Evolutionary conservation across 345 rosid species (phyloP), one percentile per base, ranked within the genome.

Genomic region (Geranium rotundifolium): DNA sequence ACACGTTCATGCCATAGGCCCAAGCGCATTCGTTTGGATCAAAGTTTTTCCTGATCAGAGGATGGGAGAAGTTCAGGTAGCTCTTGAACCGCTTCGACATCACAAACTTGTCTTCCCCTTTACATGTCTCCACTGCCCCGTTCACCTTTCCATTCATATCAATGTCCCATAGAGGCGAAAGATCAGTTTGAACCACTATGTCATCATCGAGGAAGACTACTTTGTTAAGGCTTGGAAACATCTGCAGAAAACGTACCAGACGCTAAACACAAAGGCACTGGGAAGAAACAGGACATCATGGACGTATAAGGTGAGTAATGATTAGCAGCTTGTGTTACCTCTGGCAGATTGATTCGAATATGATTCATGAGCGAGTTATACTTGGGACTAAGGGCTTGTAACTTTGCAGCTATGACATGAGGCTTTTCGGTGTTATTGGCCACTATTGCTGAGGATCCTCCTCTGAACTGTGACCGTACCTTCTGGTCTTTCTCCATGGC

Each of bases 1-100:
- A 93, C 57, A 93, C 73, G 63, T 93, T 93, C 99, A 93, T 89
- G 62, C 99, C 99, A 63, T 89, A 93, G 46, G 97, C 97, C 99
- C 99, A 93, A 17, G 99, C 99, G 56, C 99, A 93, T 69, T 85
- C 88, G 17, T 84, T 68, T 4, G 95, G 95, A 49, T 90, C 68
- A 56, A 93, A 93, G 75, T 77, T 79, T 55, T 64, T 71, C 2
- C 84, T 60, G 18, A 90, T 86, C 63, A 70, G 65, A 0, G 99
- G 97, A 57, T 93, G 90, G 6, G 99, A 88, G 75, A 93, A 93
- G 74, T 93, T 93, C 65, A 93, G 76, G 63, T 90, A 93, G 80
- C 84, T 90, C 79, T 90, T 90, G 59, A 88, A 76, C 61, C 76
- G 71, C 81, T 90, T 93, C 3, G 97, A 88, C 96, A 90, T 86